Base-by-base conservation (phyloP, 441 rosid genomes). In the Populus hybrid region DNA sequence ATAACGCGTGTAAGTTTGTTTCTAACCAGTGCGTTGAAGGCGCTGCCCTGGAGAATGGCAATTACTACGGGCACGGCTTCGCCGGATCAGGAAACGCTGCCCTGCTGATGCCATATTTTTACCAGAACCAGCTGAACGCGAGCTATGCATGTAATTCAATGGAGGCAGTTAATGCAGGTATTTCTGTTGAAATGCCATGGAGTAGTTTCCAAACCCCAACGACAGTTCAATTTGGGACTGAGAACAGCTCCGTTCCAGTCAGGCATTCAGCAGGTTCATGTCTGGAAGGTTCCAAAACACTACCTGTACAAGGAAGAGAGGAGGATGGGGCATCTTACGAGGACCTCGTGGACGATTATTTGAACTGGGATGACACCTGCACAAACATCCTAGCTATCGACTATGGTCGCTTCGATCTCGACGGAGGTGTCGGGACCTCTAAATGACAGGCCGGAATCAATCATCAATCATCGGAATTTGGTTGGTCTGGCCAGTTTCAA, bases 271-370 rank as follows among this genome's bases (percentile, higher is more conserved):
- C 42, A 12, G 38, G 72, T 77, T 40, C 71, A 30, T 16, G 34
- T 67, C 81, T 14, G 63, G 75, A 76, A 69, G 68, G 20, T 34
- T 80, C 74, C 67, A 57, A 70, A 18, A 38, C 71, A 24, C 28
- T 11, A 63, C 46, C 59, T 12, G 59, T 32, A 26, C 38, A 6
- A 28, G 77, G 35, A 63, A 28, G 18, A n/a, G 24, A 12, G 9
- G 9, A 20, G 57, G 10, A 28, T 24, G 8, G 34, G 32, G 12
- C 42, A 16, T 53, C 24, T 16, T 38, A 64, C 5, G 69, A 73
- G 26, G 79, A 71, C 23, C 71, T 67, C 12, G 50, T 12, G 0
- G 46, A 71, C 7, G 28, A 0, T 32, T 72, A 20, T 32, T 23
- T 71, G 74, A 71, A 46, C 3, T 12, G 8, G 28, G 64, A 71